Conservation (phyloP, 352 stramenopile species). For the Phytophthora macrochlamydospora region DNA sequence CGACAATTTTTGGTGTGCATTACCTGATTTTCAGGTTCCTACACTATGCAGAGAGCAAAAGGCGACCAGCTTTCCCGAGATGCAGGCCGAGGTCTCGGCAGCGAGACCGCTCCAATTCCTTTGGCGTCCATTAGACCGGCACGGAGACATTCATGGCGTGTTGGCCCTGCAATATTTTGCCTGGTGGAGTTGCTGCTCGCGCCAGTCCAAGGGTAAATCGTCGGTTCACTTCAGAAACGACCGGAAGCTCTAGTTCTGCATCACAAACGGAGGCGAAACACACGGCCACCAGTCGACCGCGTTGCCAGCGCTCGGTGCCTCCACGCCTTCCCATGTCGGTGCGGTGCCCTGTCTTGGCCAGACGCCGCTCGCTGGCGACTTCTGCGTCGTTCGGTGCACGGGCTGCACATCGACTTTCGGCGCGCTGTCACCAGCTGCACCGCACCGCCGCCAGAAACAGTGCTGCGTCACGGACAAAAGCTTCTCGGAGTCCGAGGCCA, state of each 20-base stretch:
- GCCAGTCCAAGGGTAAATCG: too few species aligned
- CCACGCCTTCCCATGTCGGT: not conserved
- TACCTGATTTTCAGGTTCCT: not conserved
- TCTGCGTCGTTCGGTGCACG: not conserved
- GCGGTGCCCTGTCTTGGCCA: not conserved
- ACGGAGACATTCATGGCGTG: too few species aligned
- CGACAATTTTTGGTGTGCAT: not conserved
- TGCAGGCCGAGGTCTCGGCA: not conserved
- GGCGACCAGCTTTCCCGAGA: not conserved
- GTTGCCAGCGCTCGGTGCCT: not conserved
- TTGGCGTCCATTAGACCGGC: too few species aligned
- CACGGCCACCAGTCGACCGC: not conserved
- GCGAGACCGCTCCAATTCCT: too few species aligned
- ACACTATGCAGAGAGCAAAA: not conserved
- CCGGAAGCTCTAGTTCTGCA: too few species aligned
- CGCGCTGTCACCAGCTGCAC: not conserved
- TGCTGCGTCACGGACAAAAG: not conserved
- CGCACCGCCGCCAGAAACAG: not conserved
- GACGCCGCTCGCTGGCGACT: not conserved
- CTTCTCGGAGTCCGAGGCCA: too few species aligned
- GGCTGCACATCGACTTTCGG: not conserved
- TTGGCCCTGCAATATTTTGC: too few species aligned
- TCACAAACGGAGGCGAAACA: too few species aligned
- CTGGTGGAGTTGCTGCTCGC: too few species aligned
- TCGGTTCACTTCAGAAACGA: too few species aligned